Evolutionary conservation across 177 flowering plant species (phyloP).

Genomic region (Telopea speciosissima): DNA sequence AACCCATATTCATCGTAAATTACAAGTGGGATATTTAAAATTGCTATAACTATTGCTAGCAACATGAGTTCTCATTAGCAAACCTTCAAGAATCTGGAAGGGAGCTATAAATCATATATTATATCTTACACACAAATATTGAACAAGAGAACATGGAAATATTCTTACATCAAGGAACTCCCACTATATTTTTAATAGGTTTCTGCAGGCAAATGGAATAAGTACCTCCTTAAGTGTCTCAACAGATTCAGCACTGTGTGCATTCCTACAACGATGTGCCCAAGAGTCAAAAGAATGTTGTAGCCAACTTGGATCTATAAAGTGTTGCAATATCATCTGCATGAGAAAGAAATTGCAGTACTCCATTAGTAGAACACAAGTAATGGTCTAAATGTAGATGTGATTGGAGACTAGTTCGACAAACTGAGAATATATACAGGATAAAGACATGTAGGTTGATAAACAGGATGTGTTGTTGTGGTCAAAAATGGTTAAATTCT

Average conservation of each 20-base stretch:
- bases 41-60: neutral
- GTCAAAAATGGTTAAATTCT: too few species aligned
- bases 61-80: neutral
- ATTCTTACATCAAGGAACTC: too few species aligned
- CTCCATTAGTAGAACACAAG: neutral
- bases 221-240: conserved; percentile 79
- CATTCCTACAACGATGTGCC: conserved; percentile 55
- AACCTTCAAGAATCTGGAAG: neutral
- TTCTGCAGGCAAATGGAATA: neutral
- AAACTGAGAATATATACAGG: neutral
- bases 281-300: conserved; percentile 51
- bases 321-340: conserved; percentile 71
- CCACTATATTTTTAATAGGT: neutral
- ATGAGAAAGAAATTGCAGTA: conserved; percentile 12
- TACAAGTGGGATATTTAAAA: too few species aligned
- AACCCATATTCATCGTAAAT: too few species aligned
- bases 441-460: too few species aligned
- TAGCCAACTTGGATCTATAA: conserved; percentile 57
- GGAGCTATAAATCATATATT: neutral
- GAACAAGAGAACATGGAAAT: neutral
- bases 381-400: neutral
- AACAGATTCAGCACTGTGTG: conserved; percentile 68
- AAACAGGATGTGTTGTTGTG: too few species aligned
- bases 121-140: neutral
- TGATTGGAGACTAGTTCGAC: too few species aligned